Evolutionary conservation across 176 grass and related monocot species (phyloP).

Genomic region (Musa itinerans): DNA sequence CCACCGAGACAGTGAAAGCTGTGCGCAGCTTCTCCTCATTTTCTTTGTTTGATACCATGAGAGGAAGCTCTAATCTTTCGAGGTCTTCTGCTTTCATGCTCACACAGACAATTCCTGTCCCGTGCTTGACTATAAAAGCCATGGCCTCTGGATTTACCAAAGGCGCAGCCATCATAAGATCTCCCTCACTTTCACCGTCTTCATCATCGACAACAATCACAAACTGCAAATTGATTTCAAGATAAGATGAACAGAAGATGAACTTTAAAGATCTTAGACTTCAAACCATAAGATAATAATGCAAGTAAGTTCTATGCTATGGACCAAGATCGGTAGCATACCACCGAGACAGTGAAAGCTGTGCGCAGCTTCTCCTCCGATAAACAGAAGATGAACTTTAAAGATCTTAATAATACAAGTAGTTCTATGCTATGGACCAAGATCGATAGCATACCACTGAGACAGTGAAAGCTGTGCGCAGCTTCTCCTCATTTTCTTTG

Average conservation of each 20-base stretch:
- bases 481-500: constrained; percentile 98
- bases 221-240: constrained; percentile 9
- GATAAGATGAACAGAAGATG: no score
- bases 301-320: not conserved
- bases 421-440: no score
- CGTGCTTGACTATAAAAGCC: constrained; percentile 91
- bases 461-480: constrained; percentile 72
- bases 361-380: no score
- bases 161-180: constrained; percentile 96
- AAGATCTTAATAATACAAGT: no score
- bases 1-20: constrained; percentile 88
- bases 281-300: no score
- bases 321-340: no score
- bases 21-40: constrained; percentile 87
- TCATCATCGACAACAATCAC: constrained; percentile 30
- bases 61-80: constrained; percentile 75
- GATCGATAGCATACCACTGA: constrained; percentile 46
- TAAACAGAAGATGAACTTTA: no score
- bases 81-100: constrained; percentile 99
- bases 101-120: constrained; percentile 92
- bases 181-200: constrained; percentile 84
- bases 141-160: constrained; percentile 72
- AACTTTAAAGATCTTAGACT: not conserved
- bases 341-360: no score
- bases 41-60: constrained; percentile 90